A percentile compares a stretch with the other conserved stretches of the same genome.
phyloP scores from a whole-genome alignment of 352 stramenopile species.

The Phytopythium mirpurense region DNA sequence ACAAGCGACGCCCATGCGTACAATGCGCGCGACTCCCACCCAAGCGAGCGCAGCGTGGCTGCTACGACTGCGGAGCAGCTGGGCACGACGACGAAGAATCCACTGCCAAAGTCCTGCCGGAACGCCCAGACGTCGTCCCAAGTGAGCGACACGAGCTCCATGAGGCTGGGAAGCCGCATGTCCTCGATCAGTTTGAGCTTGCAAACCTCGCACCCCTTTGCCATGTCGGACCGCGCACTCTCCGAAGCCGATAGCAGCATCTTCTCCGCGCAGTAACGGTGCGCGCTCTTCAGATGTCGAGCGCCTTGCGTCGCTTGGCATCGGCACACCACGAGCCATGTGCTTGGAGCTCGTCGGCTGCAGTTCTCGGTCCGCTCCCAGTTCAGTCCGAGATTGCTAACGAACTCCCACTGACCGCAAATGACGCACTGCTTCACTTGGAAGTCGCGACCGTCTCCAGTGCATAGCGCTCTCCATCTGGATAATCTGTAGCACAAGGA shows the following conservation, averaged over 20 bases:
- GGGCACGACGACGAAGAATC: constrained; percentile 40
- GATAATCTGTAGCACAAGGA: constrained; percentile 4
- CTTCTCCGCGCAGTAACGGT: constrained; percentile 32
- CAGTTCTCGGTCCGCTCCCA: constrained; percentile 33
- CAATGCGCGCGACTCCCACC: constrained; percentile 24
- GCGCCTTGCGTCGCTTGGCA: constrained; percentile 11
- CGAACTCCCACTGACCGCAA: constrained; percentile 24
- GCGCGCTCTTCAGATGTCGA: constrained; percentile 1
- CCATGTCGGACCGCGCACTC: not conserved
- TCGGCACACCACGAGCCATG: constrained; percentile 38
- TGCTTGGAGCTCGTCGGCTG: constrained; percentile 20
- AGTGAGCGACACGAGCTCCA: not conserved
- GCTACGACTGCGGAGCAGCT: constrained; percentile 26
- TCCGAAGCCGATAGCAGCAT: not conserved
- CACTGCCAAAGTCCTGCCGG: constrained; percentile 29
- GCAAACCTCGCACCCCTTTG: constrained; percentile 13
- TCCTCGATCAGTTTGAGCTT: constrained; percentile 2
- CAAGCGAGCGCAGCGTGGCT: constrained; percentile 21
- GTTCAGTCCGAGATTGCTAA: constrained; percentile 12
- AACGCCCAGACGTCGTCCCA: constrained; percentile 25
- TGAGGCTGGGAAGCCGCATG: constrained; percentile 13
- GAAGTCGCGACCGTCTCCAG: constrained; percentile 17
- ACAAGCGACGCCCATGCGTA: constrained; percentile 32
- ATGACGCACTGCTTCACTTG: constrained; percentile 32
- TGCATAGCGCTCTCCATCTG: constrained; percentile 27